These are phyloP conservation scores for Mikania micrantha DNA, from an alignment of 129 eudicot genomes.

Conservation along the genomic window DNA sequence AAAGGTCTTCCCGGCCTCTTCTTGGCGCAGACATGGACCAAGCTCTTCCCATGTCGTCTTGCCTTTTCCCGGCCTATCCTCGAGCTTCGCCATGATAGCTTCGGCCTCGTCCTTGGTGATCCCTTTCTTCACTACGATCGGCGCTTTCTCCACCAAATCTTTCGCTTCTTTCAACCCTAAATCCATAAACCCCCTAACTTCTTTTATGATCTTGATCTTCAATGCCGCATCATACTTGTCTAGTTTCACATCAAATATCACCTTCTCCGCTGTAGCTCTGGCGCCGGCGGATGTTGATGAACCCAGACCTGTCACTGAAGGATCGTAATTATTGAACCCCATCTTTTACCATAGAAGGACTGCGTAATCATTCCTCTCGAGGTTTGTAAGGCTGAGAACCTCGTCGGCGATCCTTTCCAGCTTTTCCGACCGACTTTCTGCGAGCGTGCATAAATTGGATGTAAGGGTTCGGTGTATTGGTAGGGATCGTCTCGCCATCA, in stretches of 20 bases:
- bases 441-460: slow-evolving; percentile 32
- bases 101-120: slow-evolving; percentile 77
- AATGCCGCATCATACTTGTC: slow-evolving; percentile 73
- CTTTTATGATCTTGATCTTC: slow-evolving; percentile 82
- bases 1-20: too few species aligned
- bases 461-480: slow-evolving; percentile 9
- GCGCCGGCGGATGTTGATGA: slow-evolving; percentile 24
- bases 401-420: slow-evolving; percentile 78
- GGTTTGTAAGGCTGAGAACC: slow-evolving; percentile 59
- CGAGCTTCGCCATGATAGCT: slow-evolving; percentile 57
- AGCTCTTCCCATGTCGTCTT: too few species aligned
- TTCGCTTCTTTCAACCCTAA: slow-evolving; percentile 89
- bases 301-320: slow-evolving; percentile 47
- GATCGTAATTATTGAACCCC: slow-evolving; percentile 61
- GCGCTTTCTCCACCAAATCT: slow-evolving; percentile 81
- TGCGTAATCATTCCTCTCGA: slow-evolving; percentile 63
- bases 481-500: slow-evolving; percentile 23
- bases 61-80: too few species aligned
- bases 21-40: too few species aligned
- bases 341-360: slow-evolving; percentile 60
- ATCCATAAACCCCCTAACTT: slow-evolving; percentile 68
- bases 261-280: slow-evolving; percentile 45
- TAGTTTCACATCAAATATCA: slow-evolving; percentile 67
- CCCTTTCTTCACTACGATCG: slow-evolving; percentile 73
- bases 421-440: slow-evolving; percentile 44